Evolutionary conservation across 176 grass and related monocot species (phyloP).

Genomic region (Raddia distichophylla): DNA sequence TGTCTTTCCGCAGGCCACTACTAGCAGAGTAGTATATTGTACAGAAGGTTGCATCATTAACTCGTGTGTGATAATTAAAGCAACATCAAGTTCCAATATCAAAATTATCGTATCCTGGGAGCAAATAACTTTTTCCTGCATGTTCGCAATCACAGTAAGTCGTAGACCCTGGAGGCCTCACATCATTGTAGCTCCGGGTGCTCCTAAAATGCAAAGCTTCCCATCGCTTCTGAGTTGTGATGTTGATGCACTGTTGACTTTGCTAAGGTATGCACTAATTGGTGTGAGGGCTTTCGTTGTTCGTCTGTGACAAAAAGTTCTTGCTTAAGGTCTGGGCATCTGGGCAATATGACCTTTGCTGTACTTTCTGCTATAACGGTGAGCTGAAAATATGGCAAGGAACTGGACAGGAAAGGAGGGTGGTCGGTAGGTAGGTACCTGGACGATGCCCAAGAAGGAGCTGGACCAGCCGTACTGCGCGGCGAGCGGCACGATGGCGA

Average conservation of each 20-base stretch:
- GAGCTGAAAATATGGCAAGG: not conserved
- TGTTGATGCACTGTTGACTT: slow-evolving; percentile 32
- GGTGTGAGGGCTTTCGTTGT: not conserved
- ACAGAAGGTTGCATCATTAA: too few relatives aligned
- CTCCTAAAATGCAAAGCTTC: too few relatives aligned
- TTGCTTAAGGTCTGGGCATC: slow-evolving; percentile 19
- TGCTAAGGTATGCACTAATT: not conserved
- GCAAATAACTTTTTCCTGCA: too few relatives aligned
- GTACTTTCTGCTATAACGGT: not conserved
- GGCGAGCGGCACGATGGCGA: slow-evolving; percentile 88
- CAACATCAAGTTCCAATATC: not conserved
- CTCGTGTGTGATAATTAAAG: too few relatives aligned
- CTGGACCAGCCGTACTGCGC: slow-evolving; percentile 86
- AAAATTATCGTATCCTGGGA: too few relatives aligned
- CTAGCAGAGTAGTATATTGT: not conserved
- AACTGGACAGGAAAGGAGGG: not conserved
- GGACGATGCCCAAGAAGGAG: slow-evolving; percentile 86
- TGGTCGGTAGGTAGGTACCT: slow-evolving; percentile 37
- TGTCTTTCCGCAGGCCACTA: not conserved
- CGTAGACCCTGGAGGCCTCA: too few relatives aligned
- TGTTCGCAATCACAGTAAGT: too few relatives aligned
- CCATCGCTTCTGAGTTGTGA: not conserved
- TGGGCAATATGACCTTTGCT: not conserved
- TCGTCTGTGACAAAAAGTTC: not conserved
- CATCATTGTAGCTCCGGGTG: too few relatives aligned